phyloP scores from a whole-genome alignment of 768 basidiomycete species.

The Austroboletus eburneus region DNA sequence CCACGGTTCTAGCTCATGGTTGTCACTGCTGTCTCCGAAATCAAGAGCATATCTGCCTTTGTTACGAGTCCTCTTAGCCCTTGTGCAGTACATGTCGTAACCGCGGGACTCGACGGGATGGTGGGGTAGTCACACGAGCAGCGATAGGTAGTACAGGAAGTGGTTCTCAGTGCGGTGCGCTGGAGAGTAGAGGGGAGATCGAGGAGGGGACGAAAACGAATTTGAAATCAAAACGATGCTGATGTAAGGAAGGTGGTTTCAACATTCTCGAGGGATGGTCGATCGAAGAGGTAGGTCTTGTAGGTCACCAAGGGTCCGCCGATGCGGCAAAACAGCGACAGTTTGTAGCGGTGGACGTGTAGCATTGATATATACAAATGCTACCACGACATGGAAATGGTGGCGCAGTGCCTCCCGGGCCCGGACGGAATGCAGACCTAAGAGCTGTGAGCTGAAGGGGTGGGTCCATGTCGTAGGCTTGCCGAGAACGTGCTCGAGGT shows the following conservation, averaged over 20 bases:
- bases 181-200: conserved; percentile 20
- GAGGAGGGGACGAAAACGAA: conserved; percentile 21
- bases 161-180: conserved; percentile 25
- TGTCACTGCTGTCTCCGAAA: conserved; percentile 22
- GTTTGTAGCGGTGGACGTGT: too few species aligned
- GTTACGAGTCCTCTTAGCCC: conserved; percentile 36
- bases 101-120: conserved; percentile 7
- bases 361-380: too few species aligned
- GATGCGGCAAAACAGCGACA: too few species aligned
- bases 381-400: too few species aligned
- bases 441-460: too few species aligned
- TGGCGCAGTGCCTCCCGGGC: too few species aligned
- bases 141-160: conserved; percentile 28
- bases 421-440: too few species aligned
- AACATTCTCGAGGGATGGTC: too few species aligned
- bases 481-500: too few species aligned
- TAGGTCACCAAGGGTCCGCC: too few species aligned
- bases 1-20: conserved; percentile 18
- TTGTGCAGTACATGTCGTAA: background rate
- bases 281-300: too few species aligned
- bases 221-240: conserved; percentile 30
- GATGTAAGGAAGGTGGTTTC: background rate
- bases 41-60: conserved; percentile 42
- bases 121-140: conserved; percentile 23
- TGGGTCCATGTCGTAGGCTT: too few species aligned